Base-by-base conservation (phyloP, 331 rosid species). In the Prunus yedoensis region DNA sequence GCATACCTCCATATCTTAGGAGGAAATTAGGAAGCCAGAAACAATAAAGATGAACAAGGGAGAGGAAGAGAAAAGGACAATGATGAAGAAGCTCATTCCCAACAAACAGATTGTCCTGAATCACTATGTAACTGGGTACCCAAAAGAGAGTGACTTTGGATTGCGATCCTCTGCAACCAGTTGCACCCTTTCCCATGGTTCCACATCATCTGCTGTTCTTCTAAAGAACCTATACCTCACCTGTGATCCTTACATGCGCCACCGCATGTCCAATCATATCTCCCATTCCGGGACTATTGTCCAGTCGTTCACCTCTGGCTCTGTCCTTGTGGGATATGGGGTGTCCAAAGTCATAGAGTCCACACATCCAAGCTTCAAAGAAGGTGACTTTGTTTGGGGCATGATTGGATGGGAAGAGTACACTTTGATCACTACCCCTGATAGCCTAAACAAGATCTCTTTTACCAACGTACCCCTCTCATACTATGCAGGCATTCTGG, bases 191-290 rank as follows among this genome's bases (percentile, higher is more conserved):
- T 62, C 67, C 67, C 67, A 30, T 62, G 46, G 41, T 25, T 30
- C 46, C 20, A 35, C 41, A 38, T 14, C 67, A 15, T 2, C 45
- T 8, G 38, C 67, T 62, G 79, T 67, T 17, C 45, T 82, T 35
- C 49, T 77, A 16, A 77, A 77, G 76, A 82, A 74, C 6, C 73
- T 82, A 10, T 82, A 82, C 77, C 67, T 82, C 53, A 67, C 85
- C 46, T 82, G 85, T 70, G 82, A 82, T 53, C 81, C 85, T 17
- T 82, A 59, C 73, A 82, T 82, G 82, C 82, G 82, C 76, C 43
- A 60, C 16, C 12, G n/a, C 0, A 10, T 62, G 67, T 62, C 67
- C 10, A 12, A 28, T 62, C 45, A 62, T 3, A 43, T 62, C 2
- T 16, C 45, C 28, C 67, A 46, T 35, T 0, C 3, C 11, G 4